Percentiles rank a stretch among this genome's conserved stretches.
Conservation (phyloP, 2,329 filamentous ascomycete genomes). For the Alternaria rosae region DNA sequence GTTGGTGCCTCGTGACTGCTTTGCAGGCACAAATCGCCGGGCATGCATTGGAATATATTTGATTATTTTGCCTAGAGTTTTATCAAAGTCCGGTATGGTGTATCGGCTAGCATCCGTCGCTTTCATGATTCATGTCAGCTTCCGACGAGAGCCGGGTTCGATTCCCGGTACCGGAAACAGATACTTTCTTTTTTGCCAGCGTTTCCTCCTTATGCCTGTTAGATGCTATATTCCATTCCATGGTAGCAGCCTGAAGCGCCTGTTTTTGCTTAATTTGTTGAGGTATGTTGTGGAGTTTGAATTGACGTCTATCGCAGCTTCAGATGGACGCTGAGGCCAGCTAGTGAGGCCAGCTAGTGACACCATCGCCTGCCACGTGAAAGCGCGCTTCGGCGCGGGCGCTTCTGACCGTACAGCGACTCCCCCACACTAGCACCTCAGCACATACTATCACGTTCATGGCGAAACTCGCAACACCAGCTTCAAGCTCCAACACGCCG, state of each 20-base stretch:
- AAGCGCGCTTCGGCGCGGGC: conserved; percentile 1
- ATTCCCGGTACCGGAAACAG: conserved; percentile 32
- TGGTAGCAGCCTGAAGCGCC: no score
- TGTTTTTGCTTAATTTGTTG: no score
- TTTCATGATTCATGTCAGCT: conserved; percentile 24
- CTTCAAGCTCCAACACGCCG: background rate
- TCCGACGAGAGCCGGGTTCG: conserved; percentile 34
- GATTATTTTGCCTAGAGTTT: background rate
- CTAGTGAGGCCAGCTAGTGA: background rate
- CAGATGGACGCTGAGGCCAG: background rate
- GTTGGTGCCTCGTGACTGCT: no score
- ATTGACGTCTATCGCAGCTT: no score
- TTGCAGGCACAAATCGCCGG: no score
- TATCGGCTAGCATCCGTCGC: conserved; percentile 35
- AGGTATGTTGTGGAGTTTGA: background rate
- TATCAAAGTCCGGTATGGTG: conserved; percentile 25
- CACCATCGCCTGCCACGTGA: conserved; percentile 1
- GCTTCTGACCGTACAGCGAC: background rate
- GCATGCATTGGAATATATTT: no score
- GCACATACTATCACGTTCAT: conserved; percentile 1
- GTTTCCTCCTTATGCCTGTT: no score
- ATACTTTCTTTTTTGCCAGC: no score
- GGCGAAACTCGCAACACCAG: conserved; percentile 8
- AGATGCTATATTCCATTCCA: no score
- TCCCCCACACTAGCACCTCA: background rate